Conservation (phyloP, 257 asterid genomes). For the Schizonepeta tenuifolia region DNA sequence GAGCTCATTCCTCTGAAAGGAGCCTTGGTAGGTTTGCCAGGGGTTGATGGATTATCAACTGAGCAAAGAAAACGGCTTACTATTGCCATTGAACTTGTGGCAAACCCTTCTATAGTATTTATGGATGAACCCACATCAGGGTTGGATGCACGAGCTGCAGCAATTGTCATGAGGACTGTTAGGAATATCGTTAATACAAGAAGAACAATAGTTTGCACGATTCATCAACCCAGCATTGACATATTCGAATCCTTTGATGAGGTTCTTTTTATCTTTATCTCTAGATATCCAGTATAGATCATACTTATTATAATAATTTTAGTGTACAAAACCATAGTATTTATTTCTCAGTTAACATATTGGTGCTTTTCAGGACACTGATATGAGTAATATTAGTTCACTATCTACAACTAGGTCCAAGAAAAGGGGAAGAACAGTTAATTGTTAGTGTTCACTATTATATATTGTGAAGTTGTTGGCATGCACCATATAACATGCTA, state of each 20-base stretch:
- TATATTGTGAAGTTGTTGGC: background rate
- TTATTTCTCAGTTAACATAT: conserved; percentile 7
- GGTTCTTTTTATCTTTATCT: conserved; percentile 48
- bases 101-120: conserved; percentile 90
- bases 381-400: too few relatives aligned
- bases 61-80: conserved; percentile 96
- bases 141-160: conserved; percentile 96
- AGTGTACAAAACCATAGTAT: background rate
- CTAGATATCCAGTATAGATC: conserved; percentile 7
- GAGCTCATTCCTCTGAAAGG: conserved; percentile 83
- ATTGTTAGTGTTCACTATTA: background rate
- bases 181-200: conserved; percentile 94
- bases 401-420: conserved; percentile 11
- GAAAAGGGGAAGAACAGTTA: background rate
- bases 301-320: too few relatives aligned
- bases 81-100: conserved; percentile 94
- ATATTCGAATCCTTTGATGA: conserved; percentile 96
- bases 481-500: conserved; percentile 9
- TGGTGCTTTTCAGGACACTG: background rate
- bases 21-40: conserved; percentile 92
- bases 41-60: conserved; percentile 90
- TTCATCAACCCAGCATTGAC: conserved; percentile 97
- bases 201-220: conserved; percentile 95
- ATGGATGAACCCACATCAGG: conserved; percentile 99
- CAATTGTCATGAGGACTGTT: conserved; percentile 98